These are phyloP conservation scores for Filobasidium wieringae DNA, from an alignment of 768 basidiomycete genomes.

Conservation along the genomic window DNA sequence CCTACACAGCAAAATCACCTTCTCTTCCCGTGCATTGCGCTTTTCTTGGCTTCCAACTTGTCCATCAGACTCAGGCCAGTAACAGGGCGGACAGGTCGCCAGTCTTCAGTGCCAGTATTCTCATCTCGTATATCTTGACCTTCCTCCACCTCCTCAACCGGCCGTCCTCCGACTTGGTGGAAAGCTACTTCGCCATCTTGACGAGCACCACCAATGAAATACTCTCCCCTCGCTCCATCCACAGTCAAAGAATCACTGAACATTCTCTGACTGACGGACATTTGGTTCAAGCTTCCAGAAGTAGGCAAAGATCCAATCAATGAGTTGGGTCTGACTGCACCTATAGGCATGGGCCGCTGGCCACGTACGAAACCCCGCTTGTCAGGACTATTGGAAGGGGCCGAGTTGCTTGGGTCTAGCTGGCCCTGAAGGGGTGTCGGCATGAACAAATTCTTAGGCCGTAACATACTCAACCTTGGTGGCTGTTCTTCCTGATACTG, in stretches of 20 bases:
- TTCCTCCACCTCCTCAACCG: slow-evolving; percentile 42
- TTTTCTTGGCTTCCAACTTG: slow-evolving; percentile 70
- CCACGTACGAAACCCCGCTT: slow-evolving; percentile 53
- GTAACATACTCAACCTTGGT: slow-evolving; percentile 51
- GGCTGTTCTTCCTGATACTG: too few relatives aligned
- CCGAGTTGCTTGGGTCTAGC: slow-evolving; percentile 39
- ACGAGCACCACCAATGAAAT: slow-evolving; percentile 57
- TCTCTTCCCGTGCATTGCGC: slow-evolving; percentile 67
- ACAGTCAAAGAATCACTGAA: slow-evolving; percentile 70
- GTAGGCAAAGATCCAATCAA: slow-evolving; percentile 51
- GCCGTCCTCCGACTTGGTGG: slow-evolving; percentile 25
- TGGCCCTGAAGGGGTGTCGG: slow-evolving; percentile 65
- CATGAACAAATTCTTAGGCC: slow-evolving; percentile 90
- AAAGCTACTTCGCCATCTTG: slow-evolving; percentile 54
- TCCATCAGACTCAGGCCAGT: slow-evolving; percentile 61
- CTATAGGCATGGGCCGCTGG: slow-evolving; percentile 65
- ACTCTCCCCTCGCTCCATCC: slow-evolving; percentile 57
- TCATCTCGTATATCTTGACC: slow-evolving; percentile 21
- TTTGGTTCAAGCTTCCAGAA: slow-evolving; percentile 25
- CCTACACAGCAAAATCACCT: slow-evolving; percentile 47
- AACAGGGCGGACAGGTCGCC: slow-evolving; percentile 5
- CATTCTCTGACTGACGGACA: slow-evolving; percentile 54
- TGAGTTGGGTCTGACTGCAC: slow-evolving; percentile 47
- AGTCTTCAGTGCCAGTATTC: slow-evolving; percentile 18
- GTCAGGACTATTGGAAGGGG: slow-evolving; percentile 42